Percentiles rank a stretch among this genome's conserved stretches.
Conservation (phyloP, 805 yeast genomes). For the Hanseniaspora opuntiae region DNA sequence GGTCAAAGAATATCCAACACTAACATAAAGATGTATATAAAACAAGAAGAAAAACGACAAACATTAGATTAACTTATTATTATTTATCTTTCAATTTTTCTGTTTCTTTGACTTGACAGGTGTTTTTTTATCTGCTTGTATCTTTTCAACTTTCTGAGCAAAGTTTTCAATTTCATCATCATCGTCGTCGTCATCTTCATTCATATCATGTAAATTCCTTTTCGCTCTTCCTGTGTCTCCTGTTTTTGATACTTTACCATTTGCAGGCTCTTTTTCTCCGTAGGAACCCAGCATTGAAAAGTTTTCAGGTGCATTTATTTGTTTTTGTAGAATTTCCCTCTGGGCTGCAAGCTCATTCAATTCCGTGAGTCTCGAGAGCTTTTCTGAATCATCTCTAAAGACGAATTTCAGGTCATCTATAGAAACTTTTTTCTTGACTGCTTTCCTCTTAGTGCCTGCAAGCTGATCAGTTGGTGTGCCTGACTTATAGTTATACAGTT, state of each 20-base stretch:
- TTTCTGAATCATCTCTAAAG: constrained; percentile 9
- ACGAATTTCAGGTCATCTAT: constrained; percentile 10
- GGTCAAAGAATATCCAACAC: too few relatives aligned
- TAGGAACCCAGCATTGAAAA: constrained; percentile 10
- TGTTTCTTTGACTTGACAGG: not conserved
- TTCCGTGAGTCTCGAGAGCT: constrained; percentile 9
- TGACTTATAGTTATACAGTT: constrained; percentile 4
- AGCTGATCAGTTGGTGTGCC: not conserved
- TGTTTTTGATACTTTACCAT: not conserved
- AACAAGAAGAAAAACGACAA: too few relatives aligned
- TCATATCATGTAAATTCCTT: not conserved
- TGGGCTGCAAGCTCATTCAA: constrained; percentile 8
- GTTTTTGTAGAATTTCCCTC: constrained; percentile 11
- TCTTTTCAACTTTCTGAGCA: not conserved
- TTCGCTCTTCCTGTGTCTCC: not conserved
- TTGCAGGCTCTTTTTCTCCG: constrained; percentile 2
- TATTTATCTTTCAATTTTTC: not conserved
- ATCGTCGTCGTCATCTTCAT: constrained; percentile 4
- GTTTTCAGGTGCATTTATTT: constrained; percentile 9
- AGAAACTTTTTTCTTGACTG: not conserved
- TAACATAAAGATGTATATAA: too few relatives aligned
- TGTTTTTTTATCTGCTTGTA: not conserved
- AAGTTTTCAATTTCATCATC: constrained; percentile 1
- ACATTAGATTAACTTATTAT: too few relatives aligned
- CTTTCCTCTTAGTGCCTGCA: not conserved